Percentiles rank a stretch among this genome's conserved stretches.
Evolutionary conservation across 2,329 filamentous ascomycete species (phyloP).

Genomic region (Fusarium anthophilum): DNA sequence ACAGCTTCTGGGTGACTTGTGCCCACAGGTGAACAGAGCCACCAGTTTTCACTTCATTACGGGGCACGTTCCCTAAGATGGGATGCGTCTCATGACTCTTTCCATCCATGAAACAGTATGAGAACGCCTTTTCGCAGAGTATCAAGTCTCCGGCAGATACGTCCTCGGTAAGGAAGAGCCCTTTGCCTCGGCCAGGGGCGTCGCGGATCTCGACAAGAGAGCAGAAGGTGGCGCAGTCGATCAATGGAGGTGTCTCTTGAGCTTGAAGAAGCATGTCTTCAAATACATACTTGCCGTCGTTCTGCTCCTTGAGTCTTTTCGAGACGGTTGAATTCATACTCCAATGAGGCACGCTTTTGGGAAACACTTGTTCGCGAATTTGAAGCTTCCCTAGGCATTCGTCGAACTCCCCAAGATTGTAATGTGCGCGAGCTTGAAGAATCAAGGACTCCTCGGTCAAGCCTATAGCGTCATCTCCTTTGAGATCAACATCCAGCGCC

Average conservation of each 20-base stretch:
- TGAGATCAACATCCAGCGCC: constrained; percentile 45
- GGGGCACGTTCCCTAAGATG: constrained; percentile 49
- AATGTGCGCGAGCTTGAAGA: constrained; percentile 56
- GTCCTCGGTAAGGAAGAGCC: constrained; percentile 59
- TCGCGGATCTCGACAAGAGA: constrained; percentile 52
- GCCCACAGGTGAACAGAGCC: constrained; percentile 53
- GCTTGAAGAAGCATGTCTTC: constrained; percentile 49
- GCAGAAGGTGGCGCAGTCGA: constrained; percentile 60
- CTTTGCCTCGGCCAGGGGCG: constrained; percentile 55
- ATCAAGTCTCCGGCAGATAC: constrained; percentile 62
- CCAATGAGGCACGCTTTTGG: constrained; percentile 42
- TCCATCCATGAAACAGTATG: constrained; percentile 47
- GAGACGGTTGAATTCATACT: constrained; percentile 31
- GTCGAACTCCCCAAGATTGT: constrained; percentile 51
- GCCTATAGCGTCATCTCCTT: constrained; percentile 8
- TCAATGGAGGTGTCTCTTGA: constrained; percentile 47
- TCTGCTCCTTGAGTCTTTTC: constrained; percentile 50
- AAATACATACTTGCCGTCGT: constrained; percentile 51
- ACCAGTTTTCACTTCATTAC: constrained; percentile 46
- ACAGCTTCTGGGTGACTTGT: constrained; percentile 56
- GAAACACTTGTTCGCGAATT: constrained; percentile 45
- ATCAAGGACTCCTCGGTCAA: constrained; percentile 55
- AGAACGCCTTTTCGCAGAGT: constrained; percentile 66
- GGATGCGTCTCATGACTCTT: not conserved
- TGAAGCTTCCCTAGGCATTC: constrained; percentile 49